phyloP scores from a whole-genome alignment of 75 land plant genomes.

The Cryptomeria japonica region DNA sequence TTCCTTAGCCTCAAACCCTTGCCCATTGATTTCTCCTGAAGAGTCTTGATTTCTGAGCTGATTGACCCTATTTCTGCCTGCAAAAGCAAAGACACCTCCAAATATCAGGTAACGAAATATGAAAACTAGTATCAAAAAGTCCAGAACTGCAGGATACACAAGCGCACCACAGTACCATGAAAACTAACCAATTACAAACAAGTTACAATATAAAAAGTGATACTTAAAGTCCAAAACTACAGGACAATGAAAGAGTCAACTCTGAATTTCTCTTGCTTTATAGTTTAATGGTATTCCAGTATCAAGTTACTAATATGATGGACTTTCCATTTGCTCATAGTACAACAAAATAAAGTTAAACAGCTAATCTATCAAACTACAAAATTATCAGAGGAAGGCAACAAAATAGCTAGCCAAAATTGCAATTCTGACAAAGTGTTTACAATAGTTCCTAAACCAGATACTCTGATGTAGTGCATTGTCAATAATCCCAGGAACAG shows the following conservation, averaged over 20 bases:
- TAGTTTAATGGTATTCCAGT: neutral
- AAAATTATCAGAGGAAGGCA: neutral
- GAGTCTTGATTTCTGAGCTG: slow-evolving; percentile 92
- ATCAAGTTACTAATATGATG: neutral
- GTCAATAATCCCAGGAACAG: neutral
- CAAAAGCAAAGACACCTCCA: slow-evolving; percentile 1
- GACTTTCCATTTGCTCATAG: neutral
- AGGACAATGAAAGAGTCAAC: neutral
- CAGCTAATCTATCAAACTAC: neutral
- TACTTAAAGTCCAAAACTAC: neutral
- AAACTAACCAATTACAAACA: too few species aligned
- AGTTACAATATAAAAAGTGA: neutral
- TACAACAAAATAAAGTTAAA: neutral
- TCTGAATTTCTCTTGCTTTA: neutral
- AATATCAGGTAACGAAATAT: neutral
- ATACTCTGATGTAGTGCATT: neutral
- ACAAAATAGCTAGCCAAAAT: neutral
- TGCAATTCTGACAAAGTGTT: neutral
- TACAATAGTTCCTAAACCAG: neutral
- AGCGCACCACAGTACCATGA: too few species aligned
- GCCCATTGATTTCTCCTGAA: slow-evolving; percentile 98
- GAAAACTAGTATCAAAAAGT: neutral
- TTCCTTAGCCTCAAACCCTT: slow-evolving; percentile 97
- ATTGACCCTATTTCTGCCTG: slow-evolving; percentile 97
- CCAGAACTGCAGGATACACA: neutral